Base-by-base conservation (phyloP, 257 asterid genomes). In the Fraxinus anomala region DNA sequence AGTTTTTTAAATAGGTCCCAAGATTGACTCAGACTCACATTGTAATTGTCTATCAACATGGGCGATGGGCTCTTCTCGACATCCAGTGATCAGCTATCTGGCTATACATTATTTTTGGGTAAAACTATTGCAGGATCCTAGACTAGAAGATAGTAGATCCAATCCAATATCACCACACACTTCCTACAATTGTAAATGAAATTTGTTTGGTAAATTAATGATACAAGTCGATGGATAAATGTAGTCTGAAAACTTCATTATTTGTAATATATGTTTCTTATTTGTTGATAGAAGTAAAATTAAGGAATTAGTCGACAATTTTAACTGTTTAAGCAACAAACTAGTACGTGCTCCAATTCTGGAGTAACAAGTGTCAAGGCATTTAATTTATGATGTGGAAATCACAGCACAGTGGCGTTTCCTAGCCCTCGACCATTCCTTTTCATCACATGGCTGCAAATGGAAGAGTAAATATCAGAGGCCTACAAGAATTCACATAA, bases 381-480 rank as follows among this genome's bases (percentile, higher is more conserved):
- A 4, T 26, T 16, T 63, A 24, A 63, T 3, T 63, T 63, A 59
- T 2, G 36, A 12, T 23, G 34, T 63, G 2, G 36, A 63, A 63
- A 85, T 80, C 83, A 94, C 92, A 33, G 80, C 67, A 74, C 97
- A 89, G 0, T 65, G 91, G 68, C 90, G 86, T 76, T 91, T 90
- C 47, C 76, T 76, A 24, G 85, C 78, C 84, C 89, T 86, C 76
- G 73, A 83, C 81, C 81, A 63, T 44, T 82, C 83, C 88, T 89
- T 89, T 49, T 85, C 86, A 14, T 85, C 90, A 37, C 75, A 73
- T 47, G 86, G 82, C 97, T 92, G 92, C 88, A 86, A 31, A 76
- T 28, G 73, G 36, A 51, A 17, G 30, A 59, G 44, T 14, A 44
- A 14, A 19, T 56, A 28, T 68, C 23, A 6, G 33, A 63, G 34